A percentile compares a stretch with the other conserved stretches of the same genome.
Evolutionary conservation across 2,329 filamentous ascomycete species (phyloP).

Genomic region (Dactylonectria estremocensis): DNA sequence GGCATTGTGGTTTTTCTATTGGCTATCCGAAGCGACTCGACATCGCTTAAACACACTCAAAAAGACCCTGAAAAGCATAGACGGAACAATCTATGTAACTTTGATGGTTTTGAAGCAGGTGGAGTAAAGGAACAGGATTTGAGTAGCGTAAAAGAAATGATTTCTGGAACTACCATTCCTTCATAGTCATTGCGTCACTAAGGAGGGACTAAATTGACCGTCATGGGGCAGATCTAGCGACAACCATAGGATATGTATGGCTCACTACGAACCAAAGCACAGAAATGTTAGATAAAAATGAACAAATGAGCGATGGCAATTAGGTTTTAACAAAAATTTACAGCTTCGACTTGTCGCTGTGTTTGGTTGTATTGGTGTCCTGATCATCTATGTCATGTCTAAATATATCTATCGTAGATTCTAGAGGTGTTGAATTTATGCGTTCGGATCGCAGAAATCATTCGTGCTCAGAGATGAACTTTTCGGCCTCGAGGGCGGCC

Average conservation of each 20-base stretch:
- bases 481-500: slow-evolving; percentile 95
- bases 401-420: slow-evolving; percentile 43
- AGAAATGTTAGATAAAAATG: slow-evolving; percentile 18
- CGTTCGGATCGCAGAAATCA: slow-evolving; percentile 45
- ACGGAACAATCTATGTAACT: background rate
- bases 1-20: background rate
- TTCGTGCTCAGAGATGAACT: slow-evolving; percentile 87
- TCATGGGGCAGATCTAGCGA: background rate
- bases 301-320: slow-evolving; percentile 27
- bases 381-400: slow-evolving; percentile 35
- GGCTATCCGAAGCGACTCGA: background rate
- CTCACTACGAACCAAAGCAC: background rate
- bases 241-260: background rate
- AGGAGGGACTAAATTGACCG: background rate
- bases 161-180: background rate
- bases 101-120: background rate
- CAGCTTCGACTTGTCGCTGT: slow-evolving; percentile 30
- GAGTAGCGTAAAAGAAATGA: background rate
- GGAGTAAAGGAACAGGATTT: background rate
- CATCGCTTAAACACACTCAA: background rate
- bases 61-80: too few species aligned
- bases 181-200: background rate
- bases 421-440: slow-evolving; percentile 33
- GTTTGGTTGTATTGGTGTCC: slow-evolving; percentile 25
- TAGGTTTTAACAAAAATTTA: slow-evolving; percentile 23